Evolutionary conservation across 2,329 filamentous ascomycete genomes (phyloP).

Genomic region (Aspergillus sp.): DNA sequence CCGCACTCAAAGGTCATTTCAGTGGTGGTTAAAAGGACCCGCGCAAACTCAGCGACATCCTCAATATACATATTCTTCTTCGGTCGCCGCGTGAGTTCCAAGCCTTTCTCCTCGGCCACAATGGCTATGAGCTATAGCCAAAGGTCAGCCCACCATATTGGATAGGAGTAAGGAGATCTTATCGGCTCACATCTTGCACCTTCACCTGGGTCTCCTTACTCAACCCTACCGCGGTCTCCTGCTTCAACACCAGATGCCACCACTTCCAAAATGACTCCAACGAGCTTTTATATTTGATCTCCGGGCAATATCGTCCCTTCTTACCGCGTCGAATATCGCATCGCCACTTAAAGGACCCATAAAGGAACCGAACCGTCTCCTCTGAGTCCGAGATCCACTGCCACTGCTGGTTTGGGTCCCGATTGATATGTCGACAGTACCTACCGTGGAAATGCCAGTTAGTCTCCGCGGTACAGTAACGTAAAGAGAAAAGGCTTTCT

Average conservation of each 20-base stretch:
- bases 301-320: slow-evolving; percentile 9
- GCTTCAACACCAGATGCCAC: slow-evolving; percentile 27
- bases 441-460: slow-evolving; percentile 18
- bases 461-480: slow-evolving; percentile 3
- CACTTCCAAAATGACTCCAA: slow-evolving; percentile 25
- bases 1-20: slow-evolving; percentile 31
- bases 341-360: slow-evolving; percentile 24
- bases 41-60: slow-evolving; percentile 30
- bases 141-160: background rate
- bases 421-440: slow-evolving; percentile 21
- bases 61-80: slow-evolving; percentile 35
- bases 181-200: slow-evolving; percentile 19
- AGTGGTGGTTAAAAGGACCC: slow-evolving; percentile 28
- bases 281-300: slow-evolving; percentile 20
- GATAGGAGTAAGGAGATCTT: background rate
- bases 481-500: background rate
- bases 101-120: slow-evolving; percentile 26
- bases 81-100: slow-evolving; percentile 18
- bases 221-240: slow-evolving; percentile 14
- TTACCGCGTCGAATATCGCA: slow-evolving; percentile 20
- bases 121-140: slow-evolving; percentile 26
- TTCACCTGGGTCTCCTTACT: slow-evolving; percentile 22
- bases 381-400: slow-evolving; percentile 26
- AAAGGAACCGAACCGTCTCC: slow-evolving; percentile 28
- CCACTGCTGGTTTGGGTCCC: slow-evolving; percentile 20